A percentile compares a stretch with the other conserved stretches of the same genome.
Conservation (phyloP, 257 asterid species). For the Coffea eugenioides region DNA sequence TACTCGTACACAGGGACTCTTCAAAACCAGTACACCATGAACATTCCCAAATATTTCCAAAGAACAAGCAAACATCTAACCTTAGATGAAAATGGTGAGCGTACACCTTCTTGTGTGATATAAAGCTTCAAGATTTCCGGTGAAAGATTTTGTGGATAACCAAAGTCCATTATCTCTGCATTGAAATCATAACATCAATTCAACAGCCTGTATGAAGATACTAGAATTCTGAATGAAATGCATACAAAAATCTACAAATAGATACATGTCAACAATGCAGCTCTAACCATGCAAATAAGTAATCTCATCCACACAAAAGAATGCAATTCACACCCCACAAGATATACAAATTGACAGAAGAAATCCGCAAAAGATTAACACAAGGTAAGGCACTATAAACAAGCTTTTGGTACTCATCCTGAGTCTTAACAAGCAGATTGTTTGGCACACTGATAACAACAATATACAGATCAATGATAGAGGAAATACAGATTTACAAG, state of each 20-base stretch:
- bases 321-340: neutral
- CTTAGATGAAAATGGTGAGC: constrained; percentile 98
- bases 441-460: neutral
- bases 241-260: neutral
- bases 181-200: neutral
- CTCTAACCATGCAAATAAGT: neutral
- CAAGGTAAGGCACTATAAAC: neutral
- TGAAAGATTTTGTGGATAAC: constrained; percentile 98
- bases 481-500: neutral
- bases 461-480: neutral
- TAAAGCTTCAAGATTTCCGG: constrained; percentile 98
- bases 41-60: neutral
- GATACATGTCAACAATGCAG: neutral
- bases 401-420: neutral
- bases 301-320: neutral
- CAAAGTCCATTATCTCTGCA: constrained; percentile 98
- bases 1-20: neutral
- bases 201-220: neutral
- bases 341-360: neutral
- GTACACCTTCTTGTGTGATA: constrained; percentile 98
- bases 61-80: constrained; percentile 40
- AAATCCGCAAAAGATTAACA: neutral
- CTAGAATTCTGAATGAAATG: neutral
- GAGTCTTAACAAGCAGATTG: neutral
- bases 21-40: neutral